Evolutionary conservation across 768 basidiomycete species (phyloP), one percentile per base, ranked within the genome.

Genomic region (Termitomyces sp.): DNA sequence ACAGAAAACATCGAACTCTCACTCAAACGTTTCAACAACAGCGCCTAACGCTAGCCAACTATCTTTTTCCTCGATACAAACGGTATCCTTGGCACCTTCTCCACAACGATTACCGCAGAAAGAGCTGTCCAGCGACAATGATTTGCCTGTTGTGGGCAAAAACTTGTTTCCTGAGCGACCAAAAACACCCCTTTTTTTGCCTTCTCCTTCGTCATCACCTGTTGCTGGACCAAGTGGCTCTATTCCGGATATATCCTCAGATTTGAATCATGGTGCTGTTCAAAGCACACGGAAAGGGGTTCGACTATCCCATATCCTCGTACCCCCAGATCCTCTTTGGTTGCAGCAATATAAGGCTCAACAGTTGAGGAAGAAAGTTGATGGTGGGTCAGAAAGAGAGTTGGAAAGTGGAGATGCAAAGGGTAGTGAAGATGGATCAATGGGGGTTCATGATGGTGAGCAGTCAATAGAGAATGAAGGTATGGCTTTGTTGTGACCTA

Each of bases 111-210:
- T 25, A n/a, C 11, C 23, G 16, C 23, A 12, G 35, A 27, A 7
- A 36, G 3, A 12, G 25, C 22, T 33, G 23, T 3, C 25, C 3
- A 31, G 32, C 20, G 18, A 31, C 4, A 22, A 32, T 40, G 45
- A 36, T 23, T 2, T 4, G 3, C 25, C 3, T 46, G 18, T 44
- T 4, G 36, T 38, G n/a, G 2, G 1, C 29, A 44, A 25, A 27
- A 32, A 20, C 29, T 18, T 32, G 27, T n/a, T 44, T 16, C 50
- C 45, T 15, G 39, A 52, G 20, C 33, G 50, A 38, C 65, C 64
- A 9, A 69, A 63, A 46, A 57, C 73, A 13, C 81, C 80, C 27
- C 66, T 81, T 43, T 82, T 82, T 58, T 60, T 81, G 27, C 80
- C 80, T 35, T 82, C 79, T 38, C 75, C 74, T 6, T 66, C 73